Evolutionary conservation across 306 rosid genomes (phyloP).

Genomic region (barrel medic (Medicago truncatula)): MtrunA17r5.0-ANR NC_053047.1:38632501-38633000

Average conservation of each 20-base stretch:
- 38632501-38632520: no score
- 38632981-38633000: not conserved
- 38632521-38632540: no score
- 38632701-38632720: not conserved
- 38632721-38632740: no score
- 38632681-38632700: not conserved
- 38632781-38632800: not conserved
- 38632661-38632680: not conserved
- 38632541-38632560: no score
- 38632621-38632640: no score
- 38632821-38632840: not conserved
- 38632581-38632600: not conserved
- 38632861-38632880: not conserved
- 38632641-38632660: not conserved
- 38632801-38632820: not conserved
- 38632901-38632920: not conserved
- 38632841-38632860: not conserved
- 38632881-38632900: not conserved
- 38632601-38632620: no score
- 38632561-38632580: no score
- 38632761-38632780: not conserved
- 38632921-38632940: slow-evolving; percentile 8
- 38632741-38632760: not conserved
- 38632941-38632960: not conserved
- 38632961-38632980: not conserved